phyloP scores from a whole-genome alignment of 495 filamentous ascomycete species.

The Penicillium desertorum region DNA sequence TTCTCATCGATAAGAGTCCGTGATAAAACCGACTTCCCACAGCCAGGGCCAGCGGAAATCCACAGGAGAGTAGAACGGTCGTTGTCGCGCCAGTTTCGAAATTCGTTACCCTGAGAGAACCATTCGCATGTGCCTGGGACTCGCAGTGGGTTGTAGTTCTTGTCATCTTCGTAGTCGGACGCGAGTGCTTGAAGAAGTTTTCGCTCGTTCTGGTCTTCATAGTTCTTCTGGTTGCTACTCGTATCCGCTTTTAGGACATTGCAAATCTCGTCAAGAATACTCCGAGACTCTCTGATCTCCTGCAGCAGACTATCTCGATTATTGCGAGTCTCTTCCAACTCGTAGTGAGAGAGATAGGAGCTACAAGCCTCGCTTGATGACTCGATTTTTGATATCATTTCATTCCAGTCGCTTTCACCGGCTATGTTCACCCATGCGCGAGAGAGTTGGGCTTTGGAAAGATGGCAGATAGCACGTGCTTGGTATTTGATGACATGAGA shows the following conservation, averaged over 20 bases:
- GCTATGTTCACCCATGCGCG: constrained; percentile 28
- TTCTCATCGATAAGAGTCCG: constrained; percentile 32
- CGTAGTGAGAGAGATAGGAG: neutral
- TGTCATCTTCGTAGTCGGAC: constrained; percentile 32
- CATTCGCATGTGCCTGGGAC: constrained; percentile 38
- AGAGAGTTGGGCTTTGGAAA: constrained; percentile 27
- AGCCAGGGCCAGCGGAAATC: constrained; percentile 43
- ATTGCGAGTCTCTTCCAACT: neutral
- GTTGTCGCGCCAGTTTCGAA: constrained; percentile 31
- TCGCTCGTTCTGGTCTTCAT: constrained; percentile 14
- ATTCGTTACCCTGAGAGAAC: constrained; percentile 32
- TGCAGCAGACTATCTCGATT: neutral
- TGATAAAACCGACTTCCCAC: constrained; percentile 45
- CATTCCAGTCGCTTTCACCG: constrained; percentile 17
- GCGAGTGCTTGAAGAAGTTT: constrained; percentile 4
- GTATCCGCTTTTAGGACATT: constrained; percentile 19
- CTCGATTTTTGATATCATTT: constrained; percentile 19
- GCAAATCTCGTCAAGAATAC: neutral
- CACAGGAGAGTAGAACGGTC: constrained; percentile 34
- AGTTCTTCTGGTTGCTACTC: constrained; percentile 8
- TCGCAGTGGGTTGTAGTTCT: constrained; percentile 23
- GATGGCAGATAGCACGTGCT: constrained; percentile 32
- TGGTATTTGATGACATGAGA: constrained; percentile 37
- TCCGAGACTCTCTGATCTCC: neutral
- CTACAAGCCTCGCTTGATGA: neutral